These are phyloP conservation scores for Nakazawaea populi DNA, from an alignment of 805 yeast species.

Conservation along the genomic window DNA sequence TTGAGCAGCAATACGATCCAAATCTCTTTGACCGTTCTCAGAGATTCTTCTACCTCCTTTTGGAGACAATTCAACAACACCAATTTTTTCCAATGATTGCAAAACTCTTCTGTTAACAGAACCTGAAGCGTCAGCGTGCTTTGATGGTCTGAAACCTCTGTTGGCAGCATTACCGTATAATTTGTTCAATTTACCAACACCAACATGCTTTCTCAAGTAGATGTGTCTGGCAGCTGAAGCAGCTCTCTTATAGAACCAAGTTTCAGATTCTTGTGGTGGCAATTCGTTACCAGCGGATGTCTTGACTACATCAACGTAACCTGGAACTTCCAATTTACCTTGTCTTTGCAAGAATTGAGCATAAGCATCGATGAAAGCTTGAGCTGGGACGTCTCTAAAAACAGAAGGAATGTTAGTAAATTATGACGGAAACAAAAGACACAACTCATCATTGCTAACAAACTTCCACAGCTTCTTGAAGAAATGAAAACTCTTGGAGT, in stretches of 20 bases:
- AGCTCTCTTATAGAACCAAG: conserved; percentile 99
- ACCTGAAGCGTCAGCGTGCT: conserved; percentile 98
- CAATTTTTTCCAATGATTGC: conserved; percentile 97
- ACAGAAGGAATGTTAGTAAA: conserved; percentile 26
- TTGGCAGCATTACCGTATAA: conserved; percentile 98
- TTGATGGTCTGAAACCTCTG: conserved; percentile 99
- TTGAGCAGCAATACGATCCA: conserved; percentile 99
- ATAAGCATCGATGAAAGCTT: conserved; percentile 98
- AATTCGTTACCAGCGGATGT: conserved; percentile 98
- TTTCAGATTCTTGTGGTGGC: conserved; percentile 99
- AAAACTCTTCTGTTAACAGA: conserved; percentile 98
- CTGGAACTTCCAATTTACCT: conserved; percentile 99
- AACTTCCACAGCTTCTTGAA: no score
- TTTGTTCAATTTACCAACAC: conserved; percentile 99
- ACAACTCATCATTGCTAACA: no score
- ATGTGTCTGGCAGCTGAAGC: conserved; percentile 99
- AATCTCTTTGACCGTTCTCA: conserved; percentile 99
- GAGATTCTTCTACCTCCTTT: conserved; percentile 99
- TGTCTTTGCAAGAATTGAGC: conserved; percentile 99
- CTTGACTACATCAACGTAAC: conserved; percentile 99
- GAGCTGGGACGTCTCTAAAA: conserved; percentile 99
- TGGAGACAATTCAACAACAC: conserved; percentile 92
- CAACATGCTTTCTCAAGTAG: conserved; percentile 98
- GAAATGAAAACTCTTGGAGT: no score
- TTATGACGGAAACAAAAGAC: no score